These are phyloP conservation scores for Hordeum marinum DNA, from an alignment of 176 grass and related monocot genomes.

Conservation along the genomic window DNA sequence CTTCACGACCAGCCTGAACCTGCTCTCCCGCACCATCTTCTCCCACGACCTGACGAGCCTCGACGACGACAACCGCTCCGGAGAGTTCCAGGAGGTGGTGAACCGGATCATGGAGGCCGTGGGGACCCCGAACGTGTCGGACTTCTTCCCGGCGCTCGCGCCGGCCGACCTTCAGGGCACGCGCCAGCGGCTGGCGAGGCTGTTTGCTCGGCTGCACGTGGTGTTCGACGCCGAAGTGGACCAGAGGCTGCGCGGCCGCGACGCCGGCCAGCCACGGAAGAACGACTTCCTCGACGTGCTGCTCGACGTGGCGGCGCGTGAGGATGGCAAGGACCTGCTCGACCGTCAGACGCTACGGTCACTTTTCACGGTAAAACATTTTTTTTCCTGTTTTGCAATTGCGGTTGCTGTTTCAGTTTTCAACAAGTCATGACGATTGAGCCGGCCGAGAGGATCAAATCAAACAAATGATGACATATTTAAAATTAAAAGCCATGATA, in stretches of 20 bases:
- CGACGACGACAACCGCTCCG: conserved; percentile 6
- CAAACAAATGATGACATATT: too few relatives aligned
- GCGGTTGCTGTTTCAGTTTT: too few relatives aligned
- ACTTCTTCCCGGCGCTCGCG: conserved; percentile 55
- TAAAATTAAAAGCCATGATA: too few relatives aligned
- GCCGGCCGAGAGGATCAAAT: too few relatives aligned
- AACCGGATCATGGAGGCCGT: conserved; percentile 17
- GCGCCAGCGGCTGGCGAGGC: neutral
- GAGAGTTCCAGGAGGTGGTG: conserved; percentile 27
- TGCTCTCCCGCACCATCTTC: conserved; percentile 47
- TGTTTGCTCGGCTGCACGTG: conserved; percentile 9
- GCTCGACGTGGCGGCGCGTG: conserved; percentile 13
- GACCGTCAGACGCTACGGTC: conserved; percentile 22
- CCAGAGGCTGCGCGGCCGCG: neutral
- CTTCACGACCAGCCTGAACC: conserved; percentile 41
- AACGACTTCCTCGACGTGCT: conserved; percentile 50
- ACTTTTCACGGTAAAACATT: conserved; percentile 19
- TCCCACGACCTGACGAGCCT: conserved; percentile 25
- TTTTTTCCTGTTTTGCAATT: too few relatives aligned
- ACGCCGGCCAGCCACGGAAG: neutral
- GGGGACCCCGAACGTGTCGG: conserved; percentile 39
- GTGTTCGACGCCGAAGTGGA: conserved; percentile 49
- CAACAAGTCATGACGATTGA: too few relatives aligned
- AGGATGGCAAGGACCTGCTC: neutral
- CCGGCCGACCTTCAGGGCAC: conserved; percentile 39